phyloP scores from a whole-genome alignment of 441 rosid species.

The Syzygium malaccense region DNA sequence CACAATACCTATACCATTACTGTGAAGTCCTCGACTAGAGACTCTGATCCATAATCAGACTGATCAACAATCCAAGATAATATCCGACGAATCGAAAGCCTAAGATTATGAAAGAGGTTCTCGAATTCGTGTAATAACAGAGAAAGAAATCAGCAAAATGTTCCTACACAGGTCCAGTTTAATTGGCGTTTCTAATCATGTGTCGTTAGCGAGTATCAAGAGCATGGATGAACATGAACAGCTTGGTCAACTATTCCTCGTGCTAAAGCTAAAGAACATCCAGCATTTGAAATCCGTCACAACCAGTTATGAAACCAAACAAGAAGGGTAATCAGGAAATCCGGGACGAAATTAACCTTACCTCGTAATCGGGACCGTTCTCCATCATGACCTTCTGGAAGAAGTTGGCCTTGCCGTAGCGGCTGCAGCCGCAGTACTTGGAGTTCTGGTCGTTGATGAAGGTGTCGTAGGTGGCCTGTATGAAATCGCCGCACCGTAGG shows the following conservation, averaged over 20 bases:
- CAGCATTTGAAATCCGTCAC: neutral
- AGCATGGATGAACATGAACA: neutral
- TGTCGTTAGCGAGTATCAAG: neutral
- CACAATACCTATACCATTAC: neutral
- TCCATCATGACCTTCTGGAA: conserved; percentile 68
- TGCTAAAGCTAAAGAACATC: neutral
- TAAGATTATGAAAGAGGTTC: neutral
- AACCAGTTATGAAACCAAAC: neutral
- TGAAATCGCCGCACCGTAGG: conserved; percentile 80
- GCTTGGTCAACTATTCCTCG: neutral
- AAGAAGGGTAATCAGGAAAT: neutral
- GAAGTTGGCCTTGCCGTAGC: conserved; percentile 54
- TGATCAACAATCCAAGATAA: neutral
- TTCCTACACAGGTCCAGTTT: neutral
- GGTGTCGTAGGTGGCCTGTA: conserved; percentile 87
- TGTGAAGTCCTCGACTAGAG: neutral
- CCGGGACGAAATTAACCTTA: neutral
- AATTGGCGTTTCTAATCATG: neutral
- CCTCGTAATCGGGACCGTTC: conserved; percentile 31
- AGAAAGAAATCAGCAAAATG: neutral
- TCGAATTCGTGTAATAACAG: neutral
- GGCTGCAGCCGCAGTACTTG: conserved; percentile 77
- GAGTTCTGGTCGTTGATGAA: conserved; percentile 79
- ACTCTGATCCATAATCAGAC: neutral
- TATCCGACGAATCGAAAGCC: neutral